Base-by-base conservation (phyloP, 805 yeast species). In the Candida taoyuanica region DNA sequence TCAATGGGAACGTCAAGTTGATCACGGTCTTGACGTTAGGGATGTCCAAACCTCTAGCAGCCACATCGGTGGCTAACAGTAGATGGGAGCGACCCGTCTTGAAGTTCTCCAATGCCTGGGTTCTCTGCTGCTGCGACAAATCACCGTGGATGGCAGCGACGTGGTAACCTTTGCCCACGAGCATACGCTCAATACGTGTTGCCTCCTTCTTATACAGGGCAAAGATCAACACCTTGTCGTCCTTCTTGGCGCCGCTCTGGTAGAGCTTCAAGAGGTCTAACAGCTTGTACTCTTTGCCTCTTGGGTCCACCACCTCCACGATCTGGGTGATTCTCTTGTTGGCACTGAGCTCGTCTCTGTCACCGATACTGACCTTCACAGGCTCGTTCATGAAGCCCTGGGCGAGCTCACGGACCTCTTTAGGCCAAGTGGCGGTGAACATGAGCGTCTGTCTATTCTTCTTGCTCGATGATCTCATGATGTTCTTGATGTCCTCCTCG, bases 351-450 rank as follows among this genome's bases (percentile, higher is more conserved):
- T 91, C 98, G 58, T 91, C 97, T 48, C 94, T 77, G 62, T 93
- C 84, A 55, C 98, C 98, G 57, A 93, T 84, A 30, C 93, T 80
- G 29, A 93, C 85, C 62, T 85, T 88, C 34, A 87, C 86, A n/a
- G 97, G 95, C 12, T 61, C 54, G 17, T 73, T 76, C 95, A 93
- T 85, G 64, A 83, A 93, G 6, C 83, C 74, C 15, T 78, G 58
- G 7, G 98, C 98, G 46, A 93, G 72, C 47, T 87, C 94, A 58
- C 98, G 81, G 25, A 93, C 98, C 65, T 91, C 95, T 53, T 85
- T 85, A n/a, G 99, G 99, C 98, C 98, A 93, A 1, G 99, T 93
- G n/a, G 99, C 99, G 8, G 98, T 91, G 65, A 93, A 93, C 98
- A 93, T 93, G 47, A 93, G 71, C 0, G 98, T 93, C 64, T 91